phyloP scores from a whole-genome alignment of 208 protist genomes.

The Trypanosoma lewisi region DNA sequence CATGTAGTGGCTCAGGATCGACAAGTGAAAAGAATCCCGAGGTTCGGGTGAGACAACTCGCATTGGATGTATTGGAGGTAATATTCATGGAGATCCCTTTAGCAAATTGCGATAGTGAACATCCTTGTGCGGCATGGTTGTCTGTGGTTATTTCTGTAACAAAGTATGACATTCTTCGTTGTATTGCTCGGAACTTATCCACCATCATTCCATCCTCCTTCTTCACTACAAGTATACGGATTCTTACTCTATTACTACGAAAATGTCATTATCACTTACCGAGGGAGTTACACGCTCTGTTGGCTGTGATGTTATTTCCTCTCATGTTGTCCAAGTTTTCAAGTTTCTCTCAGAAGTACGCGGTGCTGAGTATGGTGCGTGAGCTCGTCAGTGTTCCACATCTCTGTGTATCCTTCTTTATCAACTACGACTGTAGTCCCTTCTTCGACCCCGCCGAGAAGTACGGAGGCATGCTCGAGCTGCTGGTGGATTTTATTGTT shows the following conservation, averaged over 20 bases:
- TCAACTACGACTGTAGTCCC: slow-evolving; percentile 89
- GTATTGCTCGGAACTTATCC: slow-evolving; percentile 51
- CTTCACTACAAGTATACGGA: slow-evolving; percentile 49
- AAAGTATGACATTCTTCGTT: slow-evolving; percentile 61
- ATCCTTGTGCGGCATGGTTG: slow-evolving; percentile 69
- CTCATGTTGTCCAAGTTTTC: slow-evolving; percentile 52
- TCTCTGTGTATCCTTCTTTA: slow-evolving; percentile 73
- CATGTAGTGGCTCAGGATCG: slow-evolving; percentile 38
- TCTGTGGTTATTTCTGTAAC: slow-evolving; percentile 51
- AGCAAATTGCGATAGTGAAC: slow-evolving; percentile 66
- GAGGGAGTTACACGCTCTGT: slow-evolving; percentile 63
- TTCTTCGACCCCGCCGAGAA: slow-evolving; percentile 62
- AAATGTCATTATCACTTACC: slow-evolving; percentile 76
- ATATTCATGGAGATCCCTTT: slow-evolving; percentile 55
- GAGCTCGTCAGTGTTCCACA: slow-evolving; percentile 62
- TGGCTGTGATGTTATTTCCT: slow-evolving; percentile 66
- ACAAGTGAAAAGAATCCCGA: slow-evolving; percentile 38
- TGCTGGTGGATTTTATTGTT: slow-evolving; percentile 69
- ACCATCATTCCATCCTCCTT: slow-evolving; percentile 55
- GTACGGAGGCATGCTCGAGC: slow-evolving; percentile 77
- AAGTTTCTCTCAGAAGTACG: slow-evolving; percentile 75
- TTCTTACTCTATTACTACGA: slow-evolving; percentile 54
- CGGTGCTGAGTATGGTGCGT: slow-evolving; percentile 70
- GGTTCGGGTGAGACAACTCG: slow-evolving; percentile 51
- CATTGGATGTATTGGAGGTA: slow-evolving; percentile 54